phyloP scores from a whole-genome alignment of 208 protist genomes.

The Porcisia deanei region DNA sequence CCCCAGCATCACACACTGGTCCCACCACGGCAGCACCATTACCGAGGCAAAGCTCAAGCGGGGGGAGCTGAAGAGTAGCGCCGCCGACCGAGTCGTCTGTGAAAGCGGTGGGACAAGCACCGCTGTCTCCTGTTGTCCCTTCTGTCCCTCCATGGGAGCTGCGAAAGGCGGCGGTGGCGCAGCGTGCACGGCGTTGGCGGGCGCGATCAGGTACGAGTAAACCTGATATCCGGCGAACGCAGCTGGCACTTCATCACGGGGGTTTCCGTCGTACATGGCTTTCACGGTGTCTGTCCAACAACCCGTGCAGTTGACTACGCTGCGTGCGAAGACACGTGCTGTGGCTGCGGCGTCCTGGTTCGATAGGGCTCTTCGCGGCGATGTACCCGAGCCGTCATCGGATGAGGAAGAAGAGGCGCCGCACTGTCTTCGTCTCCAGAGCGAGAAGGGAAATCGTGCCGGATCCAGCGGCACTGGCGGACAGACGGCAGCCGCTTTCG shows the following conservation, averaged over 20 bases:
- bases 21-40: slow-evolving; percentile 76
- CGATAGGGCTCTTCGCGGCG: not conserved
- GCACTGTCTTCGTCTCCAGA: not conserved
- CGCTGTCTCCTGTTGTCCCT: not conserved
- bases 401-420: not conserved
- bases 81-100: slow-evolving; percentile 5
- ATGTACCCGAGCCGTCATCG: not conserved
- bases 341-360: not conserved
- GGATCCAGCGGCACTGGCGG: not conserved
- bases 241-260: slow-evolving; percentile 28
- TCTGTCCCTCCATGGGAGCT: not conserved
- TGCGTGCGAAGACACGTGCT: slow-evolving; percentile 42
- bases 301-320: slow-evolving; percentile 75
- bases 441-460: not conserved
- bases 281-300: slow-evolving; percentile 63
- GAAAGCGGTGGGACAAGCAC: not conserved
- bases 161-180: not conserved
- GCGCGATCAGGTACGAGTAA: slow-evolving; percentile 63
- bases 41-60: slow-evolving; percentile 66
- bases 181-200: slow-evolving; percentile 36
- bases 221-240: slow-evolving; percentile 42
- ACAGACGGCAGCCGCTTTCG: not conserved
- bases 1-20: slow-evolving; percentile 72
- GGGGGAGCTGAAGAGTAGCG: slow-evolving; percentile 55
- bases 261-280: slow-evolving; percentile 41